phyloP scores from a whole-genome alignment of 108 stramenopile species.

The Cafeteria roenbergensis region DNA sequence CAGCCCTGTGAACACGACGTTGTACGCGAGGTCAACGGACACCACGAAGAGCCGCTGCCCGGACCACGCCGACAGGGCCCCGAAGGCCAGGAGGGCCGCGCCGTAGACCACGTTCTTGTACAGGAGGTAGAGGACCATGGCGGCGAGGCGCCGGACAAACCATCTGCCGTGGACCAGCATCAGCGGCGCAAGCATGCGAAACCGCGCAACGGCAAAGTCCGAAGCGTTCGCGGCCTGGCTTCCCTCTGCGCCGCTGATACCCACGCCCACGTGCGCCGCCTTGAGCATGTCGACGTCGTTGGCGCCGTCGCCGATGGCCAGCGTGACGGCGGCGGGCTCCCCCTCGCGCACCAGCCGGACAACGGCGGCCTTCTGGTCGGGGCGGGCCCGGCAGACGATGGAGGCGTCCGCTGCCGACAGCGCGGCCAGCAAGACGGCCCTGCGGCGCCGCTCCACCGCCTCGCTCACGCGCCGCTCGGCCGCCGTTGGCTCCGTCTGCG shows the following conservation, averaged over 20 bases:
- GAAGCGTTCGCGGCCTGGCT: slow-evolving; percentile 44
- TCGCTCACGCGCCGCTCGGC: no score
- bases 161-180: slow-evolving; percentile 88
- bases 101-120: slow-evolving; percentile 92
- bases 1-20: slow-evolving; percentile 64
- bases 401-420: no score
- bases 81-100: slow-evolving; percentile 53
- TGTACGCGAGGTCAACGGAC: slow-evolving; percentile 21
- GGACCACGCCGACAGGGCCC: slow-evolving; percentile 6
- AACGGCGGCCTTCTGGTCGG: slow-evolving; percentile 43
- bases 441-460: no score
- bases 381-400: slow-evolving; percentile 35
- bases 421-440: no score
- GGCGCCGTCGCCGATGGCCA: slow-evolving; percentile 49
- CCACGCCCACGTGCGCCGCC: slow-evolving; percentile 46
- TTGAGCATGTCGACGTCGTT: slow-evolving; percentile 54
- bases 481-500: no score
- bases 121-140: slow-evolving; percentile 79
- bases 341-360: slow-evolving; percentile 36
- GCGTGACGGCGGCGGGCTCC: slow-evolving; percentile 26
- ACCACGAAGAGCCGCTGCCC: slow-evolving; percentile 18
- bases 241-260: slow-evolving; percentile 42
- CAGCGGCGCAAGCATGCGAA: slow-evolving; percentile 67
- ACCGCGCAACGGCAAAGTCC: slow-evolving; percentile 79
- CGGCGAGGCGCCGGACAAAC: slow-evolving; percentile 75